Evolutionary conservation across 495 filamentous ascomycete species (phyloP).

Genomic region (Trichoderma virens): DNA sequence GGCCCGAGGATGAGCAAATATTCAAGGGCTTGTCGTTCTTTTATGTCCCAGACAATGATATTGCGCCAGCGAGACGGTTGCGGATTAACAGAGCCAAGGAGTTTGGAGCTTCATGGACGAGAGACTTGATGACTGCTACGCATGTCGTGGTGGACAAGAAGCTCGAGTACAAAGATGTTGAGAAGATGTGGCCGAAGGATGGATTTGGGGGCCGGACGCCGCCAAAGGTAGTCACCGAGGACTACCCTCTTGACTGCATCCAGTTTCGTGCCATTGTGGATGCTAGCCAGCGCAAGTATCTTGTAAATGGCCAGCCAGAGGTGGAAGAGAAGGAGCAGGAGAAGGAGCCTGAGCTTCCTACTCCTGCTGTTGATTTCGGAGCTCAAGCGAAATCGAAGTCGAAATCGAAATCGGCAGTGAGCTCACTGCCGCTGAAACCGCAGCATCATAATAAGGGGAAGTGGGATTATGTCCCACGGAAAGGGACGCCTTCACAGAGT

Average conservation of each 20-base stretch:
- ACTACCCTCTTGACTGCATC: conserved; percentile 75
- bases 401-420: conserved; percentile 3
- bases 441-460: conserved; percentile 14
- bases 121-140: conserved; percentile 36
- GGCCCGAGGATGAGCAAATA: conserved; percentile 54
- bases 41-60: conserved; percentile 76
- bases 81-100: conserved; percentile 69
- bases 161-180: conserved; percentile 57
- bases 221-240: conserved; percentile 56
- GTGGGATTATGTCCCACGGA: conserved; percentile 13
- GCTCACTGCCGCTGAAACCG: conserved; percentile 11
- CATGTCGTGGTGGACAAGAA: conserved; percentile 76
- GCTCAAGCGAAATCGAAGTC: not conserved
- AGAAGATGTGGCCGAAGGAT: conserved; percentile 17
- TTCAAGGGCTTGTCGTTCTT: conserved; percentile 61
- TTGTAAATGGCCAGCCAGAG: conserved; percentile 33
- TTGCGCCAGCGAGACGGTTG: conserved; percentile 53
- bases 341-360: not conserved
- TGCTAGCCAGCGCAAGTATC: conserved; percentile 51
- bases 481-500: conserved; percentile 13
- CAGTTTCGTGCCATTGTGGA: conserved; percentile 50
- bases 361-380: not conserved
- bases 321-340: conserved; percentile 14
- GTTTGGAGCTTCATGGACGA: conserved; percentile 56
- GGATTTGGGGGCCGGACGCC: conserved; percentile 27